Evolutionary conservation across 768 basidiomycete genomes (phyloP).

Genomic region (Coprinellus micaceus): DNA sequence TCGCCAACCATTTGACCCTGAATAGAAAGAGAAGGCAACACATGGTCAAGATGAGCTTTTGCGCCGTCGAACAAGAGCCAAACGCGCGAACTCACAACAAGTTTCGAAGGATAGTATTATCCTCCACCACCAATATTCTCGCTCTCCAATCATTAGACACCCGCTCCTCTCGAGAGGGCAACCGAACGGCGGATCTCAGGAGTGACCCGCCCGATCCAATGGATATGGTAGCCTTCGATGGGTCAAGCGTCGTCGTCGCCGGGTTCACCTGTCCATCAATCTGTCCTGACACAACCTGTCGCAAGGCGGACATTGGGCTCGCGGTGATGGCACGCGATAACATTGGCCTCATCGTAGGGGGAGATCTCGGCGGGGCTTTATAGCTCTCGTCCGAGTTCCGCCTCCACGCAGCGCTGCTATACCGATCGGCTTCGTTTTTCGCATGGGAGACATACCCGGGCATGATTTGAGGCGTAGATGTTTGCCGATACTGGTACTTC

Average conservation of each 20-base stretch:
- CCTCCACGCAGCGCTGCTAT: constrained; percentile 21
- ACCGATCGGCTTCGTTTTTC: constrained; percentile 20
- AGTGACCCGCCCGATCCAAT: constrained; percentile 63
- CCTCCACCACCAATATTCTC: constrained; percentile 83
- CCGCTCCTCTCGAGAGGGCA: constrained; percentile 26
- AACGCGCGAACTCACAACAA: constrained; percentile 56
- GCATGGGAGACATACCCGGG: neutral
- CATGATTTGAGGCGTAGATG: neutral
- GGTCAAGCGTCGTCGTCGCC: constrained; percentile 21
- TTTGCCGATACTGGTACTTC: neutral
- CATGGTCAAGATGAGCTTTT: neutral
- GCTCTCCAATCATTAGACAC: constrained; percentile 42
- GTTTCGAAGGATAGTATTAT: constrained; percentile 81
- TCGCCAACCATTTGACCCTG: constrained; percentile 64
- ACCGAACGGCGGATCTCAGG: constrained; percentile 61
- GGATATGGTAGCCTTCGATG: constrained; percentile 42
- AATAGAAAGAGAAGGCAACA: neutral
- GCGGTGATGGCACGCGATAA: constrained; percentile 50
- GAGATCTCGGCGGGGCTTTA: constrained; percentile 7
- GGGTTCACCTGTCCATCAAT: neutral
- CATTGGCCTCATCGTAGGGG: constrained; percentile 44
- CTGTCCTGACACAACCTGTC: neutral
- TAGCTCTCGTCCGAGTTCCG: constrained; percentile 44
- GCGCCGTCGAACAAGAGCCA: neutral
- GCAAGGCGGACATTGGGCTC: constrained; percentile 28